Evolutionary conservation across 1,284 basidiomycete species (phyloP), one percentile per base, ranked within the genome.

Genomic region (Pyrrhoderma noxium): DNA sequence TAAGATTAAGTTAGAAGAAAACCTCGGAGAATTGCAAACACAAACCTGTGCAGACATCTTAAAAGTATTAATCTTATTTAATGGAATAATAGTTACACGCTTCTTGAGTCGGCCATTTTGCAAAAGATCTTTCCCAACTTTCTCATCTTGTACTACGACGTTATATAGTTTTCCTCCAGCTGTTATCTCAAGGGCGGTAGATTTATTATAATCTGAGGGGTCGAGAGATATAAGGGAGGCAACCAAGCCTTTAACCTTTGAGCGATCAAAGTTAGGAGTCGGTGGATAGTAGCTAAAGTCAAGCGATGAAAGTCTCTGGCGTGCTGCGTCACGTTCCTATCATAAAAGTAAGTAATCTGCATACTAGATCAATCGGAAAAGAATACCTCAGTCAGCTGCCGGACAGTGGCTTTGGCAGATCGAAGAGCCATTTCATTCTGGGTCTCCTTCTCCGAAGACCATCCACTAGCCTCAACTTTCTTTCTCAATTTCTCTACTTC

Each of bases 101-200:
- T 90, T 93, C 70, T 82, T 86, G 59, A 99, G 80, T 52, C 75
- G 77, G 27, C 93, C 92, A 46, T 90, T 81, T 59, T 85, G 77
- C 44, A 99, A 73, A 22, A 99, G 75, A 38, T 90, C 83, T 57
- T 89, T 89, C 39, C 93, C 93, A 48, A 94, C 81, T 54, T 78
- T 77, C 66, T 97, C 92, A 64, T 96, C 86, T 60, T 95, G 83
- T 18, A 98, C 91, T 18, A 98, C 89, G 37, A 95, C 88, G 57
- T 98, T 94, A 71, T 91, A 97, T n/a, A 99, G 74, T 57, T 88
- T 86, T 1, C 81, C 85, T 1, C 94, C 93, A 0, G 94, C 94
- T 25, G 90, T 85, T 56, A 98, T 87, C 67, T 99, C 96, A 21
- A 99, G 78, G 1, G 95, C 96, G 0, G 91, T 93, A 1, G 92